Conservation (phyloP, 208 protist species). For the Trichomonas gallinae region DNA sequence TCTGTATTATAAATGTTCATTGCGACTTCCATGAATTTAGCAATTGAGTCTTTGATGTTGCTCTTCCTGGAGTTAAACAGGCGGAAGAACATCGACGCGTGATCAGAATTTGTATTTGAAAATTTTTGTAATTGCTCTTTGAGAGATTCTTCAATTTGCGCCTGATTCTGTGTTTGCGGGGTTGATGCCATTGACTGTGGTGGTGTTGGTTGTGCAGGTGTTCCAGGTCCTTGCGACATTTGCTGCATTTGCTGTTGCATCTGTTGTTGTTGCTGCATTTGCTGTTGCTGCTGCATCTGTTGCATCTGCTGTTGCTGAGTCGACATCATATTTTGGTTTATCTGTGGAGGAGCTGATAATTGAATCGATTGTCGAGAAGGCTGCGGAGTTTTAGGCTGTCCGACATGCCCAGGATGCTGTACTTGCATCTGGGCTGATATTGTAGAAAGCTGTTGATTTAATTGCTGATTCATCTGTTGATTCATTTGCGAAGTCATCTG, state of each 20-base stretch:
- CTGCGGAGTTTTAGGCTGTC: background rate
- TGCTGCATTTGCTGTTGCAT: background rate
- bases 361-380: background rate
- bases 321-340: background rate
- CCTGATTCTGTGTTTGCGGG: too few relatives aligned
- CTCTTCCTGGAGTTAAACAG: background rate
- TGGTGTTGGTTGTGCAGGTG: too few relatives aligned
- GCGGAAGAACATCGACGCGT: background rate
- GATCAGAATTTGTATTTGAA: too few relatives aligned
- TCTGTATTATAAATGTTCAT: background rate
- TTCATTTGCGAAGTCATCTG: background rate
- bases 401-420: background rate
- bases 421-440: background rate
- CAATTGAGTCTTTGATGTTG: background rate
- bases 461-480: background rate
- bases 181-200: too few relatives aligned
- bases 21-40: background rate
- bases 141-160: too few relatives aligned
- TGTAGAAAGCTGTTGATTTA: background rate
- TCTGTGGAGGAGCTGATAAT: background rate
- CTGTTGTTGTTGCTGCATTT: background rate
- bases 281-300: background rate
- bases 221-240: background rate
- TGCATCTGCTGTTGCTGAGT: background rate
- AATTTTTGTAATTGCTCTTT: too few relatives aligned